A percentile compares a stretch with the other conserved stretches of the same genome.
These are phyloP conservation scores for Coemansia sp. DNA, from an alignment of 192 early-diverging fungal species.

Conservation along the genomic window DNA sequence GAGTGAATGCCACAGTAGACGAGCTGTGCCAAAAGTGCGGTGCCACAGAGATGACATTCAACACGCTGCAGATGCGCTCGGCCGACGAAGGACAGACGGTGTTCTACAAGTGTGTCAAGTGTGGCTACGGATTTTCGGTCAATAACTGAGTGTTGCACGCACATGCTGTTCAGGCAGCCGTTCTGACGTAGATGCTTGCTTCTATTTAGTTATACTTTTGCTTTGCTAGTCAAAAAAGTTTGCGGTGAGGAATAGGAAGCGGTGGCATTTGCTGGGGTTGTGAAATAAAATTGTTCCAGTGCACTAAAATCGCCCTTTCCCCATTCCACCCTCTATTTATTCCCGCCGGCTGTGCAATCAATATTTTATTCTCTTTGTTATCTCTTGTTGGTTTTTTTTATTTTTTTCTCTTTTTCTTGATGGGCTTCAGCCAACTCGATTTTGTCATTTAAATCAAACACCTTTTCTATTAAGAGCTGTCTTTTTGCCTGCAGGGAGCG, in stretches of 20 bases:
- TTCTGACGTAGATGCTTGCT: too few species aligned
- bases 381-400: background rate
- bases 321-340: too few species aligned
- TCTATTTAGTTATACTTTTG: too few species aligned
- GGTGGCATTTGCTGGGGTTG: too few species aligned
- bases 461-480: background rate
- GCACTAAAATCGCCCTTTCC: too few species aligned
- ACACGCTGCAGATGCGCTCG: constrained; percentile 94
- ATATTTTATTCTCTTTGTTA: too few species aligned
- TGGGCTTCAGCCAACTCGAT: background rate
- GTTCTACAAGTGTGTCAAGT: constrained; percentile 96
- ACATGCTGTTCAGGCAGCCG: too few species aligned
- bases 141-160: constrained; percentile 33
- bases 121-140: constrained; percentile 71
- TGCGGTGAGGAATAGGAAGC: too few species aligned
- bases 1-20: constrained; percentile 65
- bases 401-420: constrained; percentile 3
- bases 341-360: too few species aligned
- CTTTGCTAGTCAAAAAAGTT: too few species aligned
- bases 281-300: too few species aligned
- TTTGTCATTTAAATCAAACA: background rate
- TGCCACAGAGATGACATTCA: constrained; percentile 89
- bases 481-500: background rate
- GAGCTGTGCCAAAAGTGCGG: constrained; percentile 97
- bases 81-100: constrained; percentile 99